Percentiles rank a stretch among this genome's conserved stretches.
Conservation (phyloP, 495 filamentous ascomycete genomes). For the Thermochaetoides thermophila region DNA sequence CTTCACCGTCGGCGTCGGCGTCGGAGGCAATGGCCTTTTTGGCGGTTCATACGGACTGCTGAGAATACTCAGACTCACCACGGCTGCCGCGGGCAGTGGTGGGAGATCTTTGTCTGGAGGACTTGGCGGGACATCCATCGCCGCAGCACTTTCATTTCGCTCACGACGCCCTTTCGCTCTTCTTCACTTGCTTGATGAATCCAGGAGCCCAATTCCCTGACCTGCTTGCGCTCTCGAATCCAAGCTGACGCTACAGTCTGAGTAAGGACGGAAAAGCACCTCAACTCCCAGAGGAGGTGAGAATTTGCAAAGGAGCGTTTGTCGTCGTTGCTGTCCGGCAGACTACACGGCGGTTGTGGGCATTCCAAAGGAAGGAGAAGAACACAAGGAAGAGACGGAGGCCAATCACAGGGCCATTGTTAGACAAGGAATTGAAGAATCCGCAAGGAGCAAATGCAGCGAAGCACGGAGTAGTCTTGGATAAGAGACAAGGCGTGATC, state of each 20-base stretch:
- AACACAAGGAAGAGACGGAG: conserved; percentile 2
- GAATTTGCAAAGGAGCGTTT: conserved; percentile 8
- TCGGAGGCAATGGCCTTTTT: conserved; percentile 17
- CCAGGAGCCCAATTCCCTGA: conserved; percentile 9
- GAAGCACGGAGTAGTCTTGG: no score
- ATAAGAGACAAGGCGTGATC: no score
- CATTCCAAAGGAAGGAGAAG: not conserved
- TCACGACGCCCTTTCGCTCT: no score
- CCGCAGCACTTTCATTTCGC: conserved; percentile 6
- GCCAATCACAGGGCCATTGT: not conserved
- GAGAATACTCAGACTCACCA: not conserved
- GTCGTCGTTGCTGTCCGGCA: conserved; percentile 21
- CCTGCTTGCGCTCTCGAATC: conserved; percentile 13
- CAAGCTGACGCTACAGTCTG: conserved; percentile 8
- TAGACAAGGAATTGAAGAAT: not conserved
- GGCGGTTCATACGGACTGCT: conserved; percentile 11
- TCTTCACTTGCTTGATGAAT: no score
- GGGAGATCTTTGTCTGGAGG: conserved; percentile 1
- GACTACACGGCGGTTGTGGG: conserved; percentile 10
- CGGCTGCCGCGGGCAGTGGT: not conserved
- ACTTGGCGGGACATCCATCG: conserved; percentile 9
- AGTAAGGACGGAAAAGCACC: conserved; percentile 5
- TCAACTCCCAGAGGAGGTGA: conserved; percentile 6
- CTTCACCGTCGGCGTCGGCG: conserved; percentile 9
- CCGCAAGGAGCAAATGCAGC: not conserved